Evolutionary conservation across 1,284 basidiomycete species (phyloP).

Genomic region (Golubevia pallescens): DNA sequence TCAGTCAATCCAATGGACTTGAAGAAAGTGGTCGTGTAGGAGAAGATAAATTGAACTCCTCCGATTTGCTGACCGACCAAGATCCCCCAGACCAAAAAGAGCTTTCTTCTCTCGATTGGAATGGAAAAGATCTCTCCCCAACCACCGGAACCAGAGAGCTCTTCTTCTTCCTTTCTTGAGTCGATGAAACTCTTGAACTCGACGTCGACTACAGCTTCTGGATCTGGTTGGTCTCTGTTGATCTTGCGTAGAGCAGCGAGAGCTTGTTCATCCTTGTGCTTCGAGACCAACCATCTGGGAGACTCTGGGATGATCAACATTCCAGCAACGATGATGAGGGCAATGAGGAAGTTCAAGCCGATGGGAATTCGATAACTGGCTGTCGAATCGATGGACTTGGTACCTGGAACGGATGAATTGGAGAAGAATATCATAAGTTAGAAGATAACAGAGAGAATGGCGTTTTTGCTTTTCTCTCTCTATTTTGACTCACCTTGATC

Average conservation of each 20-base stretch:
- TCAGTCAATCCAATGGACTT: conserved; percentile 61
- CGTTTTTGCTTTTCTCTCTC: conserved; percentile 17
- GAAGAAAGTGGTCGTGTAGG: conserved; percentile 64
- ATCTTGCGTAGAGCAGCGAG: conserved; percentile 63
- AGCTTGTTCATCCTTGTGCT: conserved; percentile 65
- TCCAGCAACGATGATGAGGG: conserved; percentile 54
- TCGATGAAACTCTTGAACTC: conserved; percentile 64
- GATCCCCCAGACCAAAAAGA: conserved; percentile 66
- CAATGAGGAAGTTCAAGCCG: conserved; percentile 66
- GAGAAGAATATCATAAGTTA: conserved; percentile 24
- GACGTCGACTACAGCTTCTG: conserved; percentile 58
- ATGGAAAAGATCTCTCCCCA: conserved; percentile 65
- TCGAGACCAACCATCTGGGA: conserved; percentile 66
- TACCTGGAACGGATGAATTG: conserved; percentile 9
- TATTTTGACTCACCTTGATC: conserved; percentile 53
- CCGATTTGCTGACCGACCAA: conserved; percentile 62
- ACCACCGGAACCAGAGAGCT: conserved; percentile 57
- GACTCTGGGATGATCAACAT: conserved; percentile 65
- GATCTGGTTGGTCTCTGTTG: conserved; percentile 65
- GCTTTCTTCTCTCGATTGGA: conserved; percentile 61
- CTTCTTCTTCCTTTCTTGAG: conserved; percentile 65
- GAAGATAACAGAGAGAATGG: conserved; percentile 31
- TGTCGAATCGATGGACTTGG: conserved; percentile 33
- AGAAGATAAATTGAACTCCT: conserved; percentile 66
- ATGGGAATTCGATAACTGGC: conserved; percentile 64